These are phyloP conservation scores for Amaranthus palmeri DNA, from an alignment of 148 eudicot genomes.

Conservation along the genomic window DNA sequence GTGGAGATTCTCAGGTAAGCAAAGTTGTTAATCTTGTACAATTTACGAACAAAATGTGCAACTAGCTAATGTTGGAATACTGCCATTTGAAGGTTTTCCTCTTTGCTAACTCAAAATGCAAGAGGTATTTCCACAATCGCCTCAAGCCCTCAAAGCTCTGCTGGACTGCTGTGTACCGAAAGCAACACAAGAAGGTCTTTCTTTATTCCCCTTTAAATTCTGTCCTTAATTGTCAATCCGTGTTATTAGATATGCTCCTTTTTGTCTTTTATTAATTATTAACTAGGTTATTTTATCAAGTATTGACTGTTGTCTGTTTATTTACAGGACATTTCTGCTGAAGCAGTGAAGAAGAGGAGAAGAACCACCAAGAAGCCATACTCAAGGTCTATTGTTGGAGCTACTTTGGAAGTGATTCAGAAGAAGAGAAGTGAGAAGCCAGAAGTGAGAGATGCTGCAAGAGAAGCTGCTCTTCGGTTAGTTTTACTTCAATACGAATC, in stretches of 20 bases:
- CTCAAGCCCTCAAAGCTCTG: conserved; percentile 61
- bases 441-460: conserved; percentile 69
- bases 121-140: conserved; percentile 69
- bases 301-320: not conserved
- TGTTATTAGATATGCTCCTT: not conserved
- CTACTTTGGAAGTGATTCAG: conserved; percentile 65
- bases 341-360: conserved; percentile 71
- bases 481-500: not conserved
- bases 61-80: not conserved
- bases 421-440: conserved; percentile 63
- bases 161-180: conserved; percentile 69
- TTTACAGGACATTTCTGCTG: conserved; percentile 55
- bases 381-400: conserved; percentile 75
- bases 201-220: too few relatives aligned
- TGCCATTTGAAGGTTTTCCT: conserved; percentile 45
- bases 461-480: conserved; percentile 71
- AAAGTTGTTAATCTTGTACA: not conserved
- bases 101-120: conserved; percentile 56
- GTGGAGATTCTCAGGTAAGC: conserved; percentile 51
- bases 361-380: conserved; percentile 64
- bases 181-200: conserved; percentile 65
- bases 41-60: not conserved
- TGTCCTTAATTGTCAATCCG: not conserved
- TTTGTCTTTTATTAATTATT: not conserved
- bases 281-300: not conserved